Conservation (phyloP, 106 monocot species). For the Apostasia ramifera region DNA sequence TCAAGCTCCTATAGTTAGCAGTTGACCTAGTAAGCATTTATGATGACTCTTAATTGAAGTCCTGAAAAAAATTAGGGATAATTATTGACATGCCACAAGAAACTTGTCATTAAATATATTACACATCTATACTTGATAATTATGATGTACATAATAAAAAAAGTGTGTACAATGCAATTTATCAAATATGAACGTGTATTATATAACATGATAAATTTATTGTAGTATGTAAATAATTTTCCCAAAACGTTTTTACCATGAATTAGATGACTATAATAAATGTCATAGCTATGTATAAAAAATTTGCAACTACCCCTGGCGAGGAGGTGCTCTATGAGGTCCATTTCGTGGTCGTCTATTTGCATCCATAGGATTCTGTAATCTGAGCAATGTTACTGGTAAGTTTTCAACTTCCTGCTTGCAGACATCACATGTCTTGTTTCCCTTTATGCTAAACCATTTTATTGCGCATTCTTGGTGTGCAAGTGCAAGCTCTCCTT, state of each 20-base stretch:
- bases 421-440: slow-evolving; percentile 96
- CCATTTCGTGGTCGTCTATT: slow-evolving; percentile 34
- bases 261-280: neutral
- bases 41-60: too few species aligned
- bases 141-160: neutral
- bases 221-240: too few species aligned
- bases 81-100: neutral
- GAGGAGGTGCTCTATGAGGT: slow-evolving; percentile 31
- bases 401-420: slow-evolving; percentile 82
- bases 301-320: slow-evolving; percentile 39
- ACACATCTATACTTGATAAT: neutral
- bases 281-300: neutral
- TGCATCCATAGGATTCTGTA: slow-evolving; percentile 49
- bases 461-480: slow-evolving; percentile 95
- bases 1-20: too few species aligned
- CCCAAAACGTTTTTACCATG: neutral
- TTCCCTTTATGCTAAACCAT: slow-evolving; percentile 99
- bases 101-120: too few species aligned
- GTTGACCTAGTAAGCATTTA: too few species aligned
- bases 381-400: slow-evolving; percentile 80
- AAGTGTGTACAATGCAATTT: neutral
- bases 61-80: too few species aligned
- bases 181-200: too few species aligned
- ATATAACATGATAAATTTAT: too few species aligned
- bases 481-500: slow-evolving; percentile 95